Evolutionary conservation across 352 stramenopile species (phyloP).

Genomic region (Pythium angustatum): DNA sequence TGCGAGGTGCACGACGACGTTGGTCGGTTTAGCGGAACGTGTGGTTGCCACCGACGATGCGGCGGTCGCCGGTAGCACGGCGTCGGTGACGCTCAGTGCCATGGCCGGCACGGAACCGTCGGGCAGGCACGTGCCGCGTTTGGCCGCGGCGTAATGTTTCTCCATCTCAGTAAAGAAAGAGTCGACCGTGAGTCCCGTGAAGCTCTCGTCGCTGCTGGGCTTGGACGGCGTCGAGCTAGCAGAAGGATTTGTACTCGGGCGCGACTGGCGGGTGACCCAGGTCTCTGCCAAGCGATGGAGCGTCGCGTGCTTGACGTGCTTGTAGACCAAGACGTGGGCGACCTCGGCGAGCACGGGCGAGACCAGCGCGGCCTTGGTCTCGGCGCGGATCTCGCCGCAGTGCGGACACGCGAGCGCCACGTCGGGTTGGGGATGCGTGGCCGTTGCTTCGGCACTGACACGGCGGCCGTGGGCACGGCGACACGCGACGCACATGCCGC

Average conservation of each 20-base stretch:
- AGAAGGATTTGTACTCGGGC: not conserved
- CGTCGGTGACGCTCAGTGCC: conserved; percentile 61
- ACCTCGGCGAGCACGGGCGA: conserved; percentile 38
- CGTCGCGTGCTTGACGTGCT: conserved; percentile 52
- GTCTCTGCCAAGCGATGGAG: conserved; percentile 53
- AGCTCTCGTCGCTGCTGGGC: conserved; percentile 1
- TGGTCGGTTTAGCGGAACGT: too few relatives aligned
- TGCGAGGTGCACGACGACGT: conserved; percentile 12
- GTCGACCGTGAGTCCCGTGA: conserved; percentile 52
- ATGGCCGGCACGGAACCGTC: conserved; percentile 45
- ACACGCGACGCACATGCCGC: conserved; percentile 50
- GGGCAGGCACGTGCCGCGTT: conserved; percentile 48
- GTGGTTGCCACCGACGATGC: conserved; percentile 2
- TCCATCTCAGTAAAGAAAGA: conserved; percentile 69
- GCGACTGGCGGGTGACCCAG: conserved; percentile 29
- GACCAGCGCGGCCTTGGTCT: conserved; percentile 25
- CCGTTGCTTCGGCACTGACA: conserved; percentile 34
- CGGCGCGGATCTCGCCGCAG: conserved; percentile 46
- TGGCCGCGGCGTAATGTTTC: conserved; percentile 43
- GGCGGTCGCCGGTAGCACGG: conserved; percentile 22
- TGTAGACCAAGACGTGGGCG: conserved; percentile 47
- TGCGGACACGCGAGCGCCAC: conserved; percentile 53
- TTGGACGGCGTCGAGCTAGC: conserved; percentile 4
- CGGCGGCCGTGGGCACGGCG: conserved; percentile 51
- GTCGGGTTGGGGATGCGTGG: conserved; percentile 12